Conservation (phyloP, 805 yeast genomes). For the Dipodascus albidus region DNA sequence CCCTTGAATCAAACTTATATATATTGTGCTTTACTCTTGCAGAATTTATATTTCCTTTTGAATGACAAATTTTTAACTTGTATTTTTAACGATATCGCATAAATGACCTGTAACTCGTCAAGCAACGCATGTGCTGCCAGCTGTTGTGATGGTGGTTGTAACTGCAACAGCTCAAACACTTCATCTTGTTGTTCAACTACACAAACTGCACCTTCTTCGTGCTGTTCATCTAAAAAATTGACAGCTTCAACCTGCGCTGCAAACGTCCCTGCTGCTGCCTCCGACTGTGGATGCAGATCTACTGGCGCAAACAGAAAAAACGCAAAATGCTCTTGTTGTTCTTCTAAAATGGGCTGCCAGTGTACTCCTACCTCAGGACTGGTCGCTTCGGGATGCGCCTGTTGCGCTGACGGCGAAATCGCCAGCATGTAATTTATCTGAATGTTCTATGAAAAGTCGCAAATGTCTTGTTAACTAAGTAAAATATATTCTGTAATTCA, state of each 20-base stretch:
- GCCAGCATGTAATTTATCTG: neutral
- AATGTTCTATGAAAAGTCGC: too few species aligned
- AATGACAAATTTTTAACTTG: too few species aligned
- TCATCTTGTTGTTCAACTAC: neutral
- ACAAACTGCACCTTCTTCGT: neutral
- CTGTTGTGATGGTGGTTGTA: neutral
- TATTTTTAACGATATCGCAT: too few species aligned
- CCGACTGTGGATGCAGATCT: neutral
- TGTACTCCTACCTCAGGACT: neutral
- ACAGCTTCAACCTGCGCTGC: neutral
- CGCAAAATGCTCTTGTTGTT: neutral
- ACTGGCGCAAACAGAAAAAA: neutral
- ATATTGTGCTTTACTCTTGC: neutral
- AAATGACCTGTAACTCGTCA: neutral
- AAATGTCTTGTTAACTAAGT: too few species aligned
- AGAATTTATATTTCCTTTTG: neutral
- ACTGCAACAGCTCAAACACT: neutral
- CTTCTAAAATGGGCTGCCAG: neutral
- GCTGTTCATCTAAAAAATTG: neutral
- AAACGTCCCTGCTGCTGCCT: neutral
- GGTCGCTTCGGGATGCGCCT: neutral
- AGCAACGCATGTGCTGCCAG: neutral
- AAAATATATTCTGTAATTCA: too few species aligned
- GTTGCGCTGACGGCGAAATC: neutral
- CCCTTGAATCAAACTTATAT: neutral